A percentile compares a stretch with the other conserved stretches of the same genome.
Conservation (phyloP, 2,329 filamentous ascomycete genomes). For the Curvularia lunata region DNA sequence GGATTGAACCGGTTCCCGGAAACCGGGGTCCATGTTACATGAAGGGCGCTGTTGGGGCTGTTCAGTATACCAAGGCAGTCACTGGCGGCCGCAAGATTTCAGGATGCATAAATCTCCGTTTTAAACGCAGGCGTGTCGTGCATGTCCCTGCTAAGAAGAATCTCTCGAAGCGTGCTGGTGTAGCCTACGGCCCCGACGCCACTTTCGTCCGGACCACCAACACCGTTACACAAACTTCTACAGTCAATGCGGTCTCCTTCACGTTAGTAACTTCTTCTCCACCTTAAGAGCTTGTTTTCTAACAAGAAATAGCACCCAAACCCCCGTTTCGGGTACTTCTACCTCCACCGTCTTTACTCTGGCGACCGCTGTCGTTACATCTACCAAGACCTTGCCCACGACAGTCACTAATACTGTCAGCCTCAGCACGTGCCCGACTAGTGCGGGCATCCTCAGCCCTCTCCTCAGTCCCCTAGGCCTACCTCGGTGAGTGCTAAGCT, state of each 20-base stretch:
- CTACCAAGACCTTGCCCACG: background rate
- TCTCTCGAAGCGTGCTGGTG: conserved; percentile 1
- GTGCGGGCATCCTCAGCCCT: background rate
- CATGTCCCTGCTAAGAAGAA: background rate
- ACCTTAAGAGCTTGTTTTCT: background rate
- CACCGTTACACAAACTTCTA: background rate
- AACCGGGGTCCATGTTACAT: conserved; percentile 34
- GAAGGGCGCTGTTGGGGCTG: conserved; percentile 25
- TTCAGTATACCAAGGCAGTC: conserved; percentile 18
- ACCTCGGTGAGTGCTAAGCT: background rate
- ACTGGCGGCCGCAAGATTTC: conserved; percentile 29
- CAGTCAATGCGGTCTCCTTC: background rate
- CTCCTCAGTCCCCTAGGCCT: background rate
- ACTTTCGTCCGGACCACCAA: background rate
- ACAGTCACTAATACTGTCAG: conserved; percentile 2
- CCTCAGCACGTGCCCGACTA: conserved; percentile 1
- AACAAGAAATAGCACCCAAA: conserved; percentile 6
- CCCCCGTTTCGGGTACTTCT: background rate
- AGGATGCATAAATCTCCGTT: conserved; percentile 15
- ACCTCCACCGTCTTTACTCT: background rate
- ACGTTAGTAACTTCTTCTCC: background rate
- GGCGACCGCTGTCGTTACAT: background rate
- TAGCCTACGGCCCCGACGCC: conserved; percentile 7
- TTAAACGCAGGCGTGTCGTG: conserved; percentile 23
- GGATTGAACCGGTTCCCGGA: conserved; percentile 7